Evolutionary conservation across 306 rosid species (phyloP), one percentile per base, ranked within the genome.

Genomic region (Rosa lucieae): DNA sequence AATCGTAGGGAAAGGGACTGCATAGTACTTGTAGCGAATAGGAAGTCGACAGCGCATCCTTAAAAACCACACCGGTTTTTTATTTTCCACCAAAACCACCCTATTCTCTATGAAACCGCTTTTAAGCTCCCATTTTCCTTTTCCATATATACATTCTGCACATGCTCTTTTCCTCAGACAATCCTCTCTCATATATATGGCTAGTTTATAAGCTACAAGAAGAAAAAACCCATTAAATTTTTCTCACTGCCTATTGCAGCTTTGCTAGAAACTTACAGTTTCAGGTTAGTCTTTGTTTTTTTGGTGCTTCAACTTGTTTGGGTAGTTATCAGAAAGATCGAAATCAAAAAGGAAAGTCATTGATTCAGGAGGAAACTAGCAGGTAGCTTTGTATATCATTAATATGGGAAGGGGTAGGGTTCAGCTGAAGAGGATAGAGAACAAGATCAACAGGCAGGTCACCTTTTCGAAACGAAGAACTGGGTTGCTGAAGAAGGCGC

Each of bases 341-440:
- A 63, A 66, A 70, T 53, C 35, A 48, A 63, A 66, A 48, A 52
- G 49, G 39, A 72, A 9, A 49, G 32, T 9, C 5, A 1, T 23
- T 59, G 62, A 21, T 20, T 49, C 55, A 49, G 55, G 55, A 9
- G 3, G 55, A 49, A 58, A 35, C 65, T 58, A 21, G 37, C 37
- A 32, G 62, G 62, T 56, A 58, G 65, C 0, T n/a, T n/a, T 13
- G 3, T 23, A n/a, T 63, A 63, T 35, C 44, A 63, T 35, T 44
- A 66, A 37, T 9, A 92, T 94, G 98, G 98, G 98, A 42, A 92
- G 98, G 74, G 96, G 97, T 87, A 92, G 94, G 92, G 97, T 94
- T 82, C 86, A 92, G 84, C 56, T 94, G 83, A 94, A 92, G 84
- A 73, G 92, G 70, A 94, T 92, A 84, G 98, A 94, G 83, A 94